Base-by-base conservation (phyloP, 441 rosid genomes). In the Flueggea neowawraea region DNA sequence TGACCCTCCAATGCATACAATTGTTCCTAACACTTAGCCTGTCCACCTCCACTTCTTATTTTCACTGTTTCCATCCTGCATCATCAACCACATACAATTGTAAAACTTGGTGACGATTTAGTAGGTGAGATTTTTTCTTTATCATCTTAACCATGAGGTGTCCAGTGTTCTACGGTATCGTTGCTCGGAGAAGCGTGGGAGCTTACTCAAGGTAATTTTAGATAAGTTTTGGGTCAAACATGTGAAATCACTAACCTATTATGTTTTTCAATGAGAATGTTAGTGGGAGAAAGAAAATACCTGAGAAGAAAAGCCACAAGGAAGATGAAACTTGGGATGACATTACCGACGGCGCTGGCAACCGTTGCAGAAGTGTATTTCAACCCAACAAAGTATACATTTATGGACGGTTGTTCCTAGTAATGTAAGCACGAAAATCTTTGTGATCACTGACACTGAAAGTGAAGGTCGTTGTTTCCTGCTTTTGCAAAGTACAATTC, bases 61-160 rank as follows among this genome's bases (percentile, higher is more conserved):
- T 73, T 67, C 62, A 79, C 75, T 12, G 69, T 73, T 73, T 81
- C 84, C 81, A 75, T 75, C 69, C 88, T 83, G 66, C 48, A 28
- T 3, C 6, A 6, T 12, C 0, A 12, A 54, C 57, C n/a, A n/a
- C n/a, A n/a, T n/a, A 54, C 4, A 54, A 6, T 10, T 3, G 9
- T 1, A 6, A 10, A 4, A 31, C 36, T 16, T 12, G 33, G 12
- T 43, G 12, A 43, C 3, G 12, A 43, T 43, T 43, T 6, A 43
- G 8, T 43, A 3, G 2, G 28, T 22, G 28, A 22, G 1, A 22
- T 22, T 22, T 1, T 22, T 22, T 22, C 28, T 22, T 22, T 22
- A 0, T 22, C 28, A 22, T 22, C 2, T 2, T 22, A 22, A 22
- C 2, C 28, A 22, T 2, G 28, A 22, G 28, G 2, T 22, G 28